Percentiles rank a stretch among this genome's conserved stretches.
phyloP scores from a whole-genome alignment of 768 basidiomycete genomes.

The Heimioporus sp. region DNA sequence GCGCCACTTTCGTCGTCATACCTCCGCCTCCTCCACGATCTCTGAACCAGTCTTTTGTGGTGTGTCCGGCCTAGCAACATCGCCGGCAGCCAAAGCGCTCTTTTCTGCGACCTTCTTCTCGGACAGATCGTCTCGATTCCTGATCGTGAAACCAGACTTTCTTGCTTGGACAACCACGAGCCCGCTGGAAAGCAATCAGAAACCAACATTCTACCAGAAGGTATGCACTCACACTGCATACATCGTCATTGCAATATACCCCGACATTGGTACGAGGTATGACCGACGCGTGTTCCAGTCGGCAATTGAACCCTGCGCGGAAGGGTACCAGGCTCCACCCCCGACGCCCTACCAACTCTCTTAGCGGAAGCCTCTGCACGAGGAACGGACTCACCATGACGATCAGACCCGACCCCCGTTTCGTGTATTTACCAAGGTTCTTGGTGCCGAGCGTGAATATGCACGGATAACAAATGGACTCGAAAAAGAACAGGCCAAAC shows the following conservation, averaged over 20 bases:
- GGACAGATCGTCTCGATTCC: slow-evolving; percentile 43
- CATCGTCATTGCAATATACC: slow-evolving; percentile 55
- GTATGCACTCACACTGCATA: slow-evolving; percentile 50
- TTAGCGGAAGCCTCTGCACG: neutral
- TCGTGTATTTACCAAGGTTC: slow-evolving; percentile 59
- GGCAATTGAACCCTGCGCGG: slow-evolving; percentile 56
- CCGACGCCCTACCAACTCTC: slow-evolving; percentile 46
- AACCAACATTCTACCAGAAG: too few species aligned
- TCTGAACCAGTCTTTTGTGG: slow-evolving; percentile 14
- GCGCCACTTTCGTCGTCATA: neutral
- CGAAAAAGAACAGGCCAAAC: slow-evolving; percentile 70
- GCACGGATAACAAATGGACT: slow-evolving; percentile 72
- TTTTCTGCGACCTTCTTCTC: slow-evolving; percentile 14
- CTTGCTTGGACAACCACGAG: slow-evolving; percentile 40
- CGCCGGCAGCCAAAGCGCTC: neutral
- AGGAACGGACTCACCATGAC: slow-evolving; percentile 46
- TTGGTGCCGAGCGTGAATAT: slow-evolving; percentile 68
- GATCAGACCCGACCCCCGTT: slow-evolving; percentile 59
- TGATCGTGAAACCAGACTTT: slow-evolving; percentile 49
- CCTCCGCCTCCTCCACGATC: slow-evolving; percentile 8
- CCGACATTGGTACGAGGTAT: slow-evolving; percentile 59
- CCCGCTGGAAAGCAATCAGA: too few species aligned
- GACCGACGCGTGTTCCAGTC: slow-evolving; percentile 50
- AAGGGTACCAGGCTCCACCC: slow-evolving; percentile 68
- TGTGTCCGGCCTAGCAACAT: neutral